A percentile compares a stretch with the other conserved stretches of the same genome.
These are phyloP conservation scores for Rubroboletus satanas DNA, from an alignment of 768 basidiomycete genomes.

Conservation along the genomic window DNA sequence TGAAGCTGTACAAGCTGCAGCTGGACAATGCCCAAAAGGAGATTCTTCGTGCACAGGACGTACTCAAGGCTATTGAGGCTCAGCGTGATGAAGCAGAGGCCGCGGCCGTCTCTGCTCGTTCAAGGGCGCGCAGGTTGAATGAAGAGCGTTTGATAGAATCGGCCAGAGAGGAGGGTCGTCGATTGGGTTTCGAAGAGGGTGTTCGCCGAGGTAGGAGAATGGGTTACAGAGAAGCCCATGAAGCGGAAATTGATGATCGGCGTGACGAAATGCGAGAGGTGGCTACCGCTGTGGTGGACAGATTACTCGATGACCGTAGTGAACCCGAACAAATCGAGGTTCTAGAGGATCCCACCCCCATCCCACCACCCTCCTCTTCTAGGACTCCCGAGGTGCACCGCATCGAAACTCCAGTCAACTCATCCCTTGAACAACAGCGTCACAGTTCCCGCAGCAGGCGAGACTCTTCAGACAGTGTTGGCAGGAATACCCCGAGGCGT, in stretches of 20 bases:
- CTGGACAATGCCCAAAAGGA: slow-evolving; percentile 57
- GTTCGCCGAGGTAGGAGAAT: slow-evolving; percentile 34
- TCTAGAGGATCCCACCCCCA: slow-evolving; percentile 9
- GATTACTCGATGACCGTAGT: slow-evolving; percentile 24
- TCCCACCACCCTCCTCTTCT: slow-evolving; percentile 12
- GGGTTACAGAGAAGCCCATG: slow-evolving; percentile 27
- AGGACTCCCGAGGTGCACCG: slow-evolving; percentile 27
- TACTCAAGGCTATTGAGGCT: slow-evolving; percentile 45
- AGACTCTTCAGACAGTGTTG: slow-evolving; percentile 11
- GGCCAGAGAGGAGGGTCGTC: slow-evolving; percentile 53
- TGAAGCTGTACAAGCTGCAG: slow-evolving; percentile 55
- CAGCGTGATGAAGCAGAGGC: slow-evolving; percentile 49
- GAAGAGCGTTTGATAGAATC: slow-evolving; percentile 45
- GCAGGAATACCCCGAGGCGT: slow-evolving; percentile 15
- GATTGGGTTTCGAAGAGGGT: slow-evolving; percentile 51
- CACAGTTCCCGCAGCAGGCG: slow-evolving; percentile 18
- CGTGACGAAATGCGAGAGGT: slow-evolving; percentile 17
- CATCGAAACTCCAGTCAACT: slow-evolving; percentile 13
- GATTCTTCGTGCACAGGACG: slow-evolving; percentile 51
- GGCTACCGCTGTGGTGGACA: slow-evolving; percentile 18
- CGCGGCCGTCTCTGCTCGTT: slow-evolving; percentile 42
- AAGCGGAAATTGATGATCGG: slow-evolving; percentile 9
- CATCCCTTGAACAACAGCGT: slow-evolving; percentile 18
- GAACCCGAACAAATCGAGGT: slow-evolving; percentile 23
- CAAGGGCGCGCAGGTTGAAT: slow-evolving; percentile 41